Conservation (phyloP, 2,329 filamentous ascomycete species). For the Talaromyces sp. region DNA sequence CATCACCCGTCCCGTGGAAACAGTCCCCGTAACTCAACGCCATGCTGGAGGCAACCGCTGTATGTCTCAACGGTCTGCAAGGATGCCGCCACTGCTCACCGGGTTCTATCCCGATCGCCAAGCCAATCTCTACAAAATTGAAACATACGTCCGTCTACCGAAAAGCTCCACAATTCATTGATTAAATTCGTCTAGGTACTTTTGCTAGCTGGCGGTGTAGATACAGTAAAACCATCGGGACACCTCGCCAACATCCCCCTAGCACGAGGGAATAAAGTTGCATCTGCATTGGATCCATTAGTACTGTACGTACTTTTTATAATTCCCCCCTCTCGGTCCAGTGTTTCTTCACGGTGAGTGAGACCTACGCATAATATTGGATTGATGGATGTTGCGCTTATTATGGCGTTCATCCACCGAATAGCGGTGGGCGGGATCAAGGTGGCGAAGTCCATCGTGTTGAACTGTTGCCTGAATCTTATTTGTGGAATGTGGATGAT, state of each 20-base stretch:
- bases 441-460: too few relatives aligned
- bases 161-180: too few relatives aligned
- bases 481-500: too few relatives aligned
- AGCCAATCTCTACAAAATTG: background rate
- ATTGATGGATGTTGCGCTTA: background rate
- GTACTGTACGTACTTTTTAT: too few relatives aligned
- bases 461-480: too few relatives aligned
- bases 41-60: background rate
- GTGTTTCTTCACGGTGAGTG: background rate
- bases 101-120: background rate
- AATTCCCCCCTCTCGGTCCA: too few relatives aligned
- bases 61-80: slow-evolving; percentile 1
- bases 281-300: background rate
- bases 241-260: background rate
- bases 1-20: background rate
- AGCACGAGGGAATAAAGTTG: background rate
- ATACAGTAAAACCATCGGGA: background rate
- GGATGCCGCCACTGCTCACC: background rate
- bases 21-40: background rate
- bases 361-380: background rate
- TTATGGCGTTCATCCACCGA: background rate
- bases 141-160: too few relatives aligned
- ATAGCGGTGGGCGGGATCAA: background rate
- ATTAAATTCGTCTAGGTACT: background rate
- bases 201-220: background rate